These are phyloP conservation scores for Dothideomycetes sp. DNA, from an alignment of 2,329 filamentous ascomycete genomes.

Conservation along the genomic window DNA sequence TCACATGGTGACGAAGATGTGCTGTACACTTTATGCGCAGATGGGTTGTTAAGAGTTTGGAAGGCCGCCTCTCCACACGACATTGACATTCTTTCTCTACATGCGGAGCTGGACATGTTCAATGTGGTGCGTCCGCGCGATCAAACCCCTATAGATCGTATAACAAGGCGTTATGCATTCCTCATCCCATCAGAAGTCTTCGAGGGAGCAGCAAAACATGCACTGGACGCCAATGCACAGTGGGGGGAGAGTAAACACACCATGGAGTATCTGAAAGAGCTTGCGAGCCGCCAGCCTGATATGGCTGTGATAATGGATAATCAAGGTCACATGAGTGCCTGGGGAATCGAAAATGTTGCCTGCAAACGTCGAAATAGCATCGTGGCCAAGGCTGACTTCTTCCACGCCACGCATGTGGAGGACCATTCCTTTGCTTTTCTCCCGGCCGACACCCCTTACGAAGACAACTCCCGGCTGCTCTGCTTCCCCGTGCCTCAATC, in stretches of 20 bases:
- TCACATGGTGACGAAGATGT: conserved; percentile 58
- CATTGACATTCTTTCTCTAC: conserved; percentile 63
- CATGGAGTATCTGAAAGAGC: conserved; percentile 72
- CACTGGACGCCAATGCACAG: conserved; percentile 28
- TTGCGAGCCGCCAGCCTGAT: conserved; percentile 77
- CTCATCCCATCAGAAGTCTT: conserved; percentile 77
- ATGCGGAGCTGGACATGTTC: conserved; percentile 68
- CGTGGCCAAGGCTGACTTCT: conserved; percentile 37
- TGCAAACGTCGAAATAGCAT: conserved; percentile 49
- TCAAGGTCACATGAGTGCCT: conserved; percentile 78
- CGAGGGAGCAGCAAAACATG: conserved; percentile 60
- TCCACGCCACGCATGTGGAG: conserved; percentile 74
- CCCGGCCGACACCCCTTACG: conserved; percentile 17
- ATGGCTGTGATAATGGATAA: conserved; percentile 78
- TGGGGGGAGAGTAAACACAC: conserved; percentile 47
- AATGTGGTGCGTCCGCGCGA: conserved; percentile 50
- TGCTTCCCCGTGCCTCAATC: conserved; percentile 39
- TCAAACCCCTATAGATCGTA: conserved; percentile 17
- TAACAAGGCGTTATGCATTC: conserved; percentile 54
- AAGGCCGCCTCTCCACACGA: conserved; percentile 61
- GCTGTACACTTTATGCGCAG: conserved; percentile 77
- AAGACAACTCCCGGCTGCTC: conserved; percentile 57
- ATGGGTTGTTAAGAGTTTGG: conserved; percentile 76
- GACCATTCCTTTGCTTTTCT: conserved; percentile 35
- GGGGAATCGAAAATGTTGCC: conserved; percentile 81